These are phyloP conservation scores for Coemansia sp. DNA, from an alignment of 192 early-diverging fungal species.

Conservation along the genomic window DNA sequence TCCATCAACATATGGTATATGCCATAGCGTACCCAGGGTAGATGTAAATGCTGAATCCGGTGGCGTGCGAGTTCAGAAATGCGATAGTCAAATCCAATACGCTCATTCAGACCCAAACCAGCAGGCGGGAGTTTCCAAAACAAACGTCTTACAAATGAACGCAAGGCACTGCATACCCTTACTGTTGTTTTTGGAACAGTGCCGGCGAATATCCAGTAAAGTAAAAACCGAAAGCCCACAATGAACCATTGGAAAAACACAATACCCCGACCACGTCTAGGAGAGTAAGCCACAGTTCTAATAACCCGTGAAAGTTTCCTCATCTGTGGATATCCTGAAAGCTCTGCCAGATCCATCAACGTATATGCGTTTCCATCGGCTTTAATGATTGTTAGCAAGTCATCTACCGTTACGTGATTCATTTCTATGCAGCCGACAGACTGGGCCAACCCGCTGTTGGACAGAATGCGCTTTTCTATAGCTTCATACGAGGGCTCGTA, in stretches of 20 bases:
- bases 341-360: constrained; percentile 9
- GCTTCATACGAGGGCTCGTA: constrained; percentile 13
- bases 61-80: constrained; percentile 27
- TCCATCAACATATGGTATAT: constrained; percentile 17
- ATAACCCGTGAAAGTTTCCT: background rate
- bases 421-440: constrained; percentile 6
- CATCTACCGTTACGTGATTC: constrained; percentile 4
- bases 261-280: constrained; percentile 11
- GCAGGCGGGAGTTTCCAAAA: background rate
- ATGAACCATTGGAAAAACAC: constrained; percentile 22
- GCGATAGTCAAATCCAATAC: constrained; percentile 3
- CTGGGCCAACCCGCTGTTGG: constrained; percentile 6
- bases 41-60: constrained; percentile 8
- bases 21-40: constrained; percentile 19
- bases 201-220: background rate
- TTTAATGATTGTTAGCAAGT: constrained; percentile 12
- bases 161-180: constrained; percentile 1
- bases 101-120: background rate
- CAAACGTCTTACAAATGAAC: background rate
- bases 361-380: background rate
- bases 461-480: constrained; percentile 8
- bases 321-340: constrained; percentile 16
- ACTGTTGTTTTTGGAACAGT: background rate
- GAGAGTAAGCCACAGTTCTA: constrained; percentile 8
- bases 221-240: background rate